Evolutionary conservation across 208 protist genomes (phyloP), one percentile per base, ranked within the genome.

Genomic region (Trypanosoma boissoni): DNA sequence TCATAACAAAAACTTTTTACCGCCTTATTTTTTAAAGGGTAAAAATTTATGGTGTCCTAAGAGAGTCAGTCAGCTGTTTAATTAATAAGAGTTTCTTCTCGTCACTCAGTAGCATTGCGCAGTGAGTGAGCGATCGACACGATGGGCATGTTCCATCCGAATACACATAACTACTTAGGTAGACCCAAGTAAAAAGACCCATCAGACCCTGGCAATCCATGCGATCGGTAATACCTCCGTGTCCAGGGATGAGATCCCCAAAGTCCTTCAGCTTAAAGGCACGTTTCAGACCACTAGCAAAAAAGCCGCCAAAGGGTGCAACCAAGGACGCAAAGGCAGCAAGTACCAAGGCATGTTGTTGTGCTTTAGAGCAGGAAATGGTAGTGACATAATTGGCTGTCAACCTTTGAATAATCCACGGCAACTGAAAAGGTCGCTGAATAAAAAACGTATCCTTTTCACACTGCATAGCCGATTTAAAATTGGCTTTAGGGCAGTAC

Each of bases 221-320:
- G 29, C 98, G 78, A 68, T 99, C 98, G 9, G 94, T 98, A 54
- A 99, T 96, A 28, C 98, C 98, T 39, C 98, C 98, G 68, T 99
- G 98, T 9, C 98, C 98, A 14, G 98, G 98, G 63, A 99, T 98
- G 21, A 98, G 67, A 36, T 96, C 86, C 36, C 91, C 95, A 85
- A 99, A 99, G 78, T 99, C 98, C 72, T 99, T 99, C 23, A 99
- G 80, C 36, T 97, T 94, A 61, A 98, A 98, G 0, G 97, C 96
- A 10, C 98, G 92, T 74, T 99, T 99, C 27, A 99, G 69, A 5
- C 96, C 97, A 31, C 91, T 98, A 5, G 97, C 98, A 72, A 99
- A 99, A 80, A 99, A 99, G 20, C 98, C 98, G 28, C 98, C 98
- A 80, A 99, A 99, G 16, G 98, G 98, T 0, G 97, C 97, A 28